These are phyloP conservation scores for Hymenoscyphus repandus DNA, from an alignment of 2,329 filamentous ascomycete genomes.

Conservation along the genomic window DNA sequence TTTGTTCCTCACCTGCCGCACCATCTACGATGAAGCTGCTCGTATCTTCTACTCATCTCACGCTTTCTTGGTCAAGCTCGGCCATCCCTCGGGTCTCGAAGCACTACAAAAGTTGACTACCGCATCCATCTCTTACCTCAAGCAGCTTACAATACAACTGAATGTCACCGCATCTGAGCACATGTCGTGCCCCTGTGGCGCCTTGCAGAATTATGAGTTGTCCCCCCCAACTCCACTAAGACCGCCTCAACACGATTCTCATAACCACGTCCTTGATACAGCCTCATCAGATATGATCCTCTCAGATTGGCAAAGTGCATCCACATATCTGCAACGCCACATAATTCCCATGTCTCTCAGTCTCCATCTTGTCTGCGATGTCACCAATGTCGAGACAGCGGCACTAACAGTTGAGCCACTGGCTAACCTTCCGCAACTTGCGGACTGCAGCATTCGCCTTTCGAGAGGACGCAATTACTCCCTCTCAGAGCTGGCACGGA, in stretches of 20 bases:
- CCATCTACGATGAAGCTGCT: background rate
- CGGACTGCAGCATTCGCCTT: slow-evolving; percentile 2
- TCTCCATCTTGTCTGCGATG: background rate
- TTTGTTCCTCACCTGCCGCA: background rate
- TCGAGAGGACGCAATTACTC: background rate
- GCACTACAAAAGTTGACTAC: too few species aligned
- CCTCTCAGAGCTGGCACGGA: background rate
- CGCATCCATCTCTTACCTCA: background rate
- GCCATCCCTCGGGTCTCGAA: background rate
- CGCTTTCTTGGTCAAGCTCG: background rate
- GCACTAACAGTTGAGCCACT: background rate
- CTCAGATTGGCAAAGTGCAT: background rate
- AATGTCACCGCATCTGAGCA: background rate
- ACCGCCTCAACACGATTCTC: background rate
- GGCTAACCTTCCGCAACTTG: background rate
- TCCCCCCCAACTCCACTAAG: background rate
- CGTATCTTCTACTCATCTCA: slow-evolving; percentile 1
- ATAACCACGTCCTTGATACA: background rate
- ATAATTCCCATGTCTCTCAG: slow-evolving; percentile 2
- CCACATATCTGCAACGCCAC: background rate
- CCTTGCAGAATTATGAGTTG: background rate
- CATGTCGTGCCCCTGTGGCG: background rate
- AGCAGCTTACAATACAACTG: slow-evolving; percentile 2
- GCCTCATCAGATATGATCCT: background rate
- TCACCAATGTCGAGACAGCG: background rate